Evolutionary conservation across 2,329 filamentous ascomycete species (phyloP), one percentile per base, ranked within the genome.

Genomic region (Xylariaceae sp.): DNA sequence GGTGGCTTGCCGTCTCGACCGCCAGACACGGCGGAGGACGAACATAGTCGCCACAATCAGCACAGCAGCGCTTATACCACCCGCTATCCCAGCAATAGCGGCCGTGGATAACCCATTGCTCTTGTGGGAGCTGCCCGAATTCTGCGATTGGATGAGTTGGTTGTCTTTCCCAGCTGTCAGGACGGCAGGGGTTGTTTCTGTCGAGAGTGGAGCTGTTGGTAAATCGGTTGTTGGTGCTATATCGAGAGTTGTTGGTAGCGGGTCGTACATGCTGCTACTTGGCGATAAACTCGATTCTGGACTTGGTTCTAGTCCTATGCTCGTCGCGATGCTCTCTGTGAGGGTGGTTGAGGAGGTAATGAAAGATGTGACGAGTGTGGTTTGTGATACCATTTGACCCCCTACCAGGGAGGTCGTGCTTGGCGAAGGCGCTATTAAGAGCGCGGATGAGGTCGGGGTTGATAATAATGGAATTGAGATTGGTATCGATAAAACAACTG

Each of bases 81-180:
- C 68, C 3, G 68, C 69, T 55, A 72, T 71, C 11, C 70, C 71
- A 11, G 69, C 69, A 18, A 69, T 70, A 15, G 63, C 66, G 0
- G 65, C 59, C 4, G 59, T 66, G 2, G 70, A 62, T 34, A 73
- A 45, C 30, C 64, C 57, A 13, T 45, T 3, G 15, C 62, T 57
- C 9, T 59, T 60, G 11, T 30, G 23, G 5, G 44, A 35, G 35
- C 60, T 56, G 15, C 56, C 52, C 4, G 63, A 48, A 7, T 48
- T 51, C 51, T 68, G 59, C 1, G 65, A 53, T 49, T 70, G 67
- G 10, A 63, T 62, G 30, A 70, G 47, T 7, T 56, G 51, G 18
- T 65, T 69, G 34, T 56, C 61, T n/a, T 50, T 49, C 18, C 55
- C 51, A 8, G 51, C 37, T 3, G 58, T 10, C 17, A 39, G 51